Conservation (phyloP, 2,329 filamentous ascomycete genomes). For the Penicillium concentricum region DNA sequence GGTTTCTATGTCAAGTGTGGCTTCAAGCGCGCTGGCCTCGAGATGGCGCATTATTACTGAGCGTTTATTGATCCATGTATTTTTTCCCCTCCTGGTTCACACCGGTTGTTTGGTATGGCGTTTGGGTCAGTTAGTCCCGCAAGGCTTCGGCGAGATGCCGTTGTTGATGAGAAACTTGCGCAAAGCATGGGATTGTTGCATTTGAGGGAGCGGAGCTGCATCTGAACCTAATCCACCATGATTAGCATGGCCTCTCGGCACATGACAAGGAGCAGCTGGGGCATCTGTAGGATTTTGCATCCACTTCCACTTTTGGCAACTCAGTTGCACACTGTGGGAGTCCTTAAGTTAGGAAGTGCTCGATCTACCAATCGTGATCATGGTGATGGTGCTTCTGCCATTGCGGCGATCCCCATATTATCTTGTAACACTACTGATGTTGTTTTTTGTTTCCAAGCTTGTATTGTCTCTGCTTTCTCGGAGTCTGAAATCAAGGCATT, state of each 20-base stretch:
- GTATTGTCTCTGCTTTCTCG: not conserved
- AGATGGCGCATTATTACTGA: conserved; percentile 93
- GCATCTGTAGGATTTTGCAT: not conserved
- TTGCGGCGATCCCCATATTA: not conserved
- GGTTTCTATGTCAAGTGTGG: conserved; percentile 98
- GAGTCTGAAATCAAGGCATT: not conserved
- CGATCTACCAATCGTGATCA: not conserved
- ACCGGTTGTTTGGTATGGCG: conserved; percentile 10
- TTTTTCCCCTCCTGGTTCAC: conserved; percentile 5
- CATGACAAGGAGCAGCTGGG: not conserved
- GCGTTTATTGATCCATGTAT: not conserved
- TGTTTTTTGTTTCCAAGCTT: not conserved
- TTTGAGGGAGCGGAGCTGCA: not conserved
- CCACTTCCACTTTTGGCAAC: not conserved
- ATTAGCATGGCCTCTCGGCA: not conserved
- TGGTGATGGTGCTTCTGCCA: not conserved
- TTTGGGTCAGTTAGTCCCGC: conserved; percentile 10
- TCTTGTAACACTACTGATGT: not conserved
- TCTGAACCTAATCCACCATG: not conserved
- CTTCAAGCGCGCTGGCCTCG: conserved; percentile 83
- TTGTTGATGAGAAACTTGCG: conserved; percentile 2
- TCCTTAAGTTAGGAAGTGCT: not conserved
- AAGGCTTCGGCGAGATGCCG: conserved; percentile 5
- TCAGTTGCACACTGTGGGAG: not conserved
- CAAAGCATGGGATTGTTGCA: not conserved